phyloP scores from a whole-genome alignment of 805 yeast genomes.

The Deakozyma indianensis region DNA sequence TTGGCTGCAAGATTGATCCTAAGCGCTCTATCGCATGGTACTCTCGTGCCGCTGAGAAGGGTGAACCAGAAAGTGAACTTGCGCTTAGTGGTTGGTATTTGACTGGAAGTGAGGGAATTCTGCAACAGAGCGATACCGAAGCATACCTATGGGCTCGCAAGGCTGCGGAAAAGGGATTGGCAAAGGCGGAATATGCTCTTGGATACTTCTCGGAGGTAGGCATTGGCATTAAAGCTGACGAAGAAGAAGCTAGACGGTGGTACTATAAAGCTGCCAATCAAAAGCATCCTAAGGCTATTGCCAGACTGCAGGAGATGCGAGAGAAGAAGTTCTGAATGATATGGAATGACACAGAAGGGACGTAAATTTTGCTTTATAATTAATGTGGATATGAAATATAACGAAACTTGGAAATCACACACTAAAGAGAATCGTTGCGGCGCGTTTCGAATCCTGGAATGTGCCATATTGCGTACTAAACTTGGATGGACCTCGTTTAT shows the following conservation, averaged over 20 bases:
- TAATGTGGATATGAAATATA: neutral
- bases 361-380: neutral
- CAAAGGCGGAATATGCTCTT: slow-evolving; percentile 57
- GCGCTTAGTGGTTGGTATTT: slow-evolving; percentile 71
- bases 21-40: slow-evolving; percentile 61
- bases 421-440: no score
- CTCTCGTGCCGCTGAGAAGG: slow-evolving; percentile 47
- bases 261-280: slow-evolving; percentile 48
- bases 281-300: slow-evolving; percentile 44
- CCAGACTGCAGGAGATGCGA: slow-evolving; percentile 20
- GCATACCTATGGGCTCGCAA: slow-evolving; percentile 67
- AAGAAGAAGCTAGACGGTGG: slow-evolving; percentile 37
- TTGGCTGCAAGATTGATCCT: slow-evolving; percentile 38
- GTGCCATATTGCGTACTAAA: no score
- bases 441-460: no score
- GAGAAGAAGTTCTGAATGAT: neutral
- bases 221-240: slow-evolving; percentile 41
- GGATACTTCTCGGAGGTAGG: slow-evolving; percentile 61
- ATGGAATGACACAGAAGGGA: neutral
- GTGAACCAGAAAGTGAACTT: slow-evolving; percentile 54
- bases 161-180: slow-evolving; percentile 51
- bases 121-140: slow-evolving; percentile 47
- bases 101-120: slow-evolving; percentile 50
- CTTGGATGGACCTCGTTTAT: no score
- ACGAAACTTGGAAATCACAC: no score